Percentiles rank a stretch among this genome's conserved stretches.
Conservation (phyloP, 164 flowering plant genomes). For the Santalum album region DNA sequence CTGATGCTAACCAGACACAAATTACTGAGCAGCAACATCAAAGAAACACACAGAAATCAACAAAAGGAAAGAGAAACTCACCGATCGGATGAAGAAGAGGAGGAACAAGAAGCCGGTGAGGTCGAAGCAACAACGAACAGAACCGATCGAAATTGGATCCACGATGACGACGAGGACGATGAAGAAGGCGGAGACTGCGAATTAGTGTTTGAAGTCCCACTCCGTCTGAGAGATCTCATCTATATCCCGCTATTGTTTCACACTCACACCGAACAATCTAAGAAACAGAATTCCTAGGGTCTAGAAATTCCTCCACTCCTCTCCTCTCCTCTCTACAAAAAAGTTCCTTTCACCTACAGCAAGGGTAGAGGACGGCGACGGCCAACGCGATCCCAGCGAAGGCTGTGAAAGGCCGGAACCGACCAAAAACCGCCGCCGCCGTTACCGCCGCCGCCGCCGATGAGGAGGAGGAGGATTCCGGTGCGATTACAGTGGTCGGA, state of each 20-base stretch:
- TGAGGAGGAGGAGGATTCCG: not conserved
- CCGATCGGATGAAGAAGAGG: not conserved
- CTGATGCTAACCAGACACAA: not conserved
- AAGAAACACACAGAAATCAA: not conserved
- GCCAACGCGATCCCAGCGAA: constrained; percentile 63
- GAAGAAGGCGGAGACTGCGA: constrained; percentile 34
- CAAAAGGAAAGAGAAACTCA: not conserved
- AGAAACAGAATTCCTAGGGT: too few species aligned
- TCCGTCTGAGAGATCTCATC: constrained; percentile 76
- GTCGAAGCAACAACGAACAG: constrained; percentile 61
- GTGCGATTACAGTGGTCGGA: constrained; percentile 1
- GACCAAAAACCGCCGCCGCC: not conserved
- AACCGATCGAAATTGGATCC: constrained; percentile 84
- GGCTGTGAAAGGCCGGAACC: constrained; percentile 28
- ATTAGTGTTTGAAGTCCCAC: constrained; percentile 45
- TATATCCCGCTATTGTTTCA: not conserved
- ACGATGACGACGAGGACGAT: constrained; percentile 47
- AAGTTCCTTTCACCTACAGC: constrained; percentile 37
- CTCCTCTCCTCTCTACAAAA: not conserved
- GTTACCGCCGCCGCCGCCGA: not conserved
- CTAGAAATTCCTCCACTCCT: too few species aligned
- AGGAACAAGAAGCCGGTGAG: not conserved
- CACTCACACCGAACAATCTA: not conserved
- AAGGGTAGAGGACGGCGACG: constrained; percentile 48
- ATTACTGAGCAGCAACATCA: not conserved